These are phyloP conservation scores for Leucogyrophana mollusca DNA, from an alignment of 768 basidiomycete species.

Conservation along the genomic window DNA sequence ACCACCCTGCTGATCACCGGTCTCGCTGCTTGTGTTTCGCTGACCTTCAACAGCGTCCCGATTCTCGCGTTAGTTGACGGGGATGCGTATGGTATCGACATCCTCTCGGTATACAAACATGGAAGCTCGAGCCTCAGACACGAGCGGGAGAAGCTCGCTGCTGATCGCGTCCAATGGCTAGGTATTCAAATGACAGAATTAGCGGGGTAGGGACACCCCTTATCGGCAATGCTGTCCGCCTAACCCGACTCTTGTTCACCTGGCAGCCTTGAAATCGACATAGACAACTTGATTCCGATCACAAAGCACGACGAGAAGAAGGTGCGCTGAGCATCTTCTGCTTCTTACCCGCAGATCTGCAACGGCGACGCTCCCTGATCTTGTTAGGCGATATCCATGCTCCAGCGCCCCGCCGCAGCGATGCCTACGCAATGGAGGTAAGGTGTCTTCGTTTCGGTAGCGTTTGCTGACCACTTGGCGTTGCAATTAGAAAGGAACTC, in stretches of 20 bases:
- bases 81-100: constrained; percentile 91
- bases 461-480: constrained; percentile 4
- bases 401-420: constrained; percentile 37
- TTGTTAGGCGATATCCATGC: constrained; percentile 65
- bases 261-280: constrained; percentile 60
- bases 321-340: constrained; percentile 34
- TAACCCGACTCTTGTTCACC: not conserved
- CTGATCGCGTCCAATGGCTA: constrained; percentile 73
- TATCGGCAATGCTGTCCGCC: not conserved
- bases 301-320: constrained; percentile 74
- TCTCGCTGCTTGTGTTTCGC: not conserved
- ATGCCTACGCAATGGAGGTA: constrained; percentile 73
- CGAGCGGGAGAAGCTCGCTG: constrained; percentile 67
- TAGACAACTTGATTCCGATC: constrained; percentile 66
- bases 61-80: constrained; percentile 83
- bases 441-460: constrained; percentile 12
- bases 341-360: not conserved
- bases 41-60: constrained; percentile 53
- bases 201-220: constrained; percentile 42
- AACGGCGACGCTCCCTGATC: not conserved
- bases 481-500: constrained; percentile 66
- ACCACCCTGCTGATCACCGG: not conserved
- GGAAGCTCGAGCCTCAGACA: constrained; percentile 74
- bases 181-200: constrained; percentile 76
- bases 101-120: constrained; percentile 82